Evolutionary conservation across 768 basidiomycete species (phyloP).

Genomic region (Phaeotremella fagi): DNA sequence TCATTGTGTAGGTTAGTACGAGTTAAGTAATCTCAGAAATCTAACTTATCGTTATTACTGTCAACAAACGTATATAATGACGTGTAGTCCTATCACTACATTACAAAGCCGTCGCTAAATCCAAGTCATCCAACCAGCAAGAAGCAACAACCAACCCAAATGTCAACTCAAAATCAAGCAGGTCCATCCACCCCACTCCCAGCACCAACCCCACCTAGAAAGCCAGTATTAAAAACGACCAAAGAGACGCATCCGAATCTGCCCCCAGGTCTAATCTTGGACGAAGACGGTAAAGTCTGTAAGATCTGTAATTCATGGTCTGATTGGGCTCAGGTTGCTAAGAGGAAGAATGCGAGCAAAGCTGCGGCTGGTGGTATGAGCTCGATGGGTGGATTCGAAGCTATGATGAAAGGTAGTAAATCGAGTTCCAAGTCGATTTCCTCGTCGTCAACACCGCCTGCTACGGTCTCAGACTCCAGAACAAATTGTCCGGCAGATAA

Average conservation of each 20-base stretch:
- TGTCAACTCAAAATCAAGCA: too few relatives aligned
- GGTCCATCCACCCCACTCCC: conserved; percentile 7
- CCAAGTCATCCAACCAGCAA: too few relatives aligned
- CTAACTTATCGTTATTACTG: too few relatives aligned
- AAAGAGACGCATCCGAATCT: conserved; percentile 48
- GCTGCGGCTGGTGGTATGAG: not conserved
- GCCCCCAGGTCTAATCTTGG: conserved; percentile 80
- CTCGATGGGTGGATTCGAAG: conserved; percentile 27
- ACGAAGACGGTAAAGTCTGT: conserved; percentile 91
- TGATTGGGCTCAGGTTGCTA: conserved; percentile 29
- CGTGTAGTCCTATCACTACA: too few relatives aligned
- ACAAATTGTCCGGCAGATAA: conserved; percentile 83
- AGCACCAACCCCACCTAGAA: too few relatives aligned
- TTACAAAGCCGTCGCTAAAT: too few relatives aligned
- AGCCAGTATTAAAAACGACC: conserved; percentile 21
- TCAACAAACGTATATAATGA: too few relatives aligned
- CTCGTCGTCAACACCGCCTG: not conserved
- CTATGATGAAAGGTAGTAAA: conserved; percentile 33
- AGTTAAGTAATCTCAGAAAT: too few relatives aligned
- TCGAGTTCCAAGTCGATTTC: not conserved
- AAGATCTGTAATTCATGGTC: conserved; percentile 62
- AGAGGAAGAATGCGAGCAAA: conserved; percentile 22
- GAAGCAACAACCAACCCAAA: too few relatives aligned
- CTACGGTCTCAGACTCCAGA: conserved; percentile 50
- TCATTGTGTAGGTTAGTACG: too few relatives aligned